Base-by-base conservation (phyloP, 1,284 basidiomycete genomes). In the Vanrija humicola region DNA sequence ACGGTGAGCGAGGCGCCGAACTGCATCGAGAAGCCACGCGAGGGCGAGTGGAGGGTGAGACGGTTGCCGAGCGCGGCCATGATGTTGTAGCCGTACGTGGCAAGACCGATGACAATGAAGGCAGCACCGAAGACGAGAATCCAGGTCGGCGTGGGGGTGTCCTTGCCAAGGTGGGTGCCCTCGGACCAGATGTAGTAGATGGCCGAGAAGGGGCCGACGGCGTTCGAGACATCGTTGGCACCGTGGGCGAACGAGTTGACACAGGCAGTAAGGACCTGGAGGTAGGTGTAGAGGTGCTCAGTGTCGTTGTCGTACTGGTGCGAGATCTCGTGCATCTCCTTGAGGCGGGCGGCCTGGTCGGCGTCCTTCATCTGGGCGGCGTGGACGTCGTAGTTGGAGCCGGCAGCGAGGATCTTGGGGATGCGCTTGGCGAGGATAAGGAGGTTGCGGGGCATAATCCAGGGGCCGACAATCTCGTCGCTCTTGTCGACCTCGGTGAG, bases 211-310 rank as follows among this genome's bases (percentile, higher is more conserved):
- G 73, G 71, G 25, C 73, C 73, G 59, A 75, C 67, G 25, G 73
- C 73, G 59, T 75, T 75, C 57, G 69, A 61, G 23, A 70, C 57
- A 51, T 77, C 75, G 68, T 78, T 78, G 53, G 72, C 66, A 38
- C 77, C 78, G 64, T 79, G 78, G 14, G 77, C 78, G 58, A 80
- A 81, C 10, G 77, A 79, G 46, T 77, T 77, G 51, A 76, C 78
- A 58, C 79, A 80, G 16, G 79, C 79, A 9, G 79, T 80, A 46
- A 81, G 54, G 51, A 80, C 78, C 58, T 81, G 79, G 40, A 81
- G 68, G 69, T 79, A 81, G 12, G 78, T 78, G 72, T 71, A 81
- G 23, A 76, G 58, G 62, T 80, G 78, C 62, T 81, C 79, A 51
- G 77, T 77, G 63, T 76, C 75, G 66, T 80, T 80, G 54, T 71